A percentile compares a stretch with the other conserved stretches of the same genome.
Evolutionary conservation across 768 basidiomycete species (phyloP).

Genomic region (Auricularia heimuer): DNA sequence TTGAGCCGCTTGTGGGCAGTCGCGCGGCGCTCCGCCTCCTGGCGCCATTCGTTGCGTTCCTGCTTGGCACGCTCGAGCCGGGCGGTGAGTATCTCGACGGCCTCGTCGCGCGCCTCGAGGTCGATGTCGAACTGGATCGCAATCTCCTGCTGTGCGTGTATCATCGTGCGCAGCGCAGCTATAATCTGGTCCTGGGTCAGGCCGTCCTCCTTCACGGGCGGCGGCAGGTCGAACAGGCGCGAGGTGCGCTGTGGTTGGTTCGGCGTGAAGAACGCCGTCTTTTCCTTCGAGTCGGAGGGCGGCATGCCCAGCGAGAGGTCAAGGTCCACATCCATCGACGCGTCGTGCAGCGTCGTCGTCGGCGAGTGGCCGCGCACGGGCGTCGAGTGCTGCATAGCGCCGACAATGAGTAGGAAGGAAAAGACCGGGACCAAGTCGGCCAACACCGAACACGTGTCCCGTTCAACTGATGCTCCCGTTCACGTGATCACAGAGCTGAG

Average conservation of each 20-base stretch:
- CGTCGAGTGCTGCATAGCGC: not conserved
- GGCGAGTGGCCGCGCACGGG: not conserved
- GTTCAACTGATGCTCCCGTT: not conserved
- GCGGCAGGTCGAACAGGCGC: not conserved
- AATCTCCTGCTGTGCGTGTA: slow-evolving; percentile 64
- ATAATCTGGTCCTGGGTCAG: slow-evolving; percentile 48
- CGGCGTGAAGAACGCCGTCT: not conserved
- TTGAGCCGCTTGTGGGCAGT: slow-evolving; percentile 50
- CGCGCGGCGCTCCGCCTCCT: slow-evolving; percentile 51
- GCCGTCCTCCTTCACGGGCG: not conserved
- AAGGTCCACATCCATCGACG: not conserved
- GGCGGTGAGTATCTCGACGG: slow-evolving; percentile 49
- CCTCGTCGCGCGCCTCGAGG: slow-evolving; percentile 60
- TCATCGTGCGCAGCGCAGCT: slow-evolving; percentile 62
- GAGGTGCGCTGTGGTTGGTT: not conserved
- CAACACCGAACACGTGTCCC: not conserved
- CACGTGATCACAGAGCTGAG: not conserved
- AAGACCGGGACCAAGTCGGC: not conserved
- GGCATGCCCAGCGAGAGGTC: not conserved
- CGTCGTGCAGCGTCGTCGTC: not conserved
- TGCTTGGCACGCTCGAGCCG: slow-evolving; percentile 47
- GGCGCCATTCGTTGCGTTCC: slow-evolving; percentile 3
- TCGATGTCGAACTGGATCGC: slow-evolving; percentile 72
- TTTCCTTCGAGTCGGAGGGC: not conserved
- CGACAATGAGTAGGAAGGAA: not conserved